Base-by-base conservation (phyloP, 2,329 filamentous ascomycete species). In the Aspergillus transmontanensis region DNA sequence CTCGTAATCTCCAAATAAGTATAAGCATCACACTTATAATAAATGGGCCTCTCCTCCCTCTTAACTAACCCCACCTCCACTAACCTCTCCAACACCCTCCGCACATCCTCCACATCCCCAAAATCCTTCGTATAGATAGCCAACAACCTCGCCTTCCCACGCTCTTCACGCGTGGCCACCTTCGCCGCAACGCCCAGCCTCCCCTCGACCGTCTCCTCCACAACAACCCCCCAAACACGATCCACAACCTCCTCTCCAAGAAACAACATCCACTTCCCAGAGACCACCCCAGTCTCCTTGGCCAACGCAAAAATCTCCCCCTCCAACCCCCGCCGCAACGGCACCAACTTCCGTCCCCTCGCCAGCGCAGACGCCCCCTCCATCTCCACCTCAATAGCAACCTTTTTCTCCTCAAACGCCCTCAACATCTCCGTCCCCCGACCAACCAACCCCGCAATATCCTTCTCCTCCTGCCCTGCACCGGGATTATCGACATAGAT, bases 121-220 rank as follows among this genome's bases (percentile, higher is more conserved):
- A 93, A 95, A 74, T 96, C 87, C 48, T 82, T 80, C 6, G 92
- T 96, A 75, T 96, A 96, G 9, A 96, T 81, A 68, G 90, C 94
- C 30, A 96, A 87, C 48, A 95, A 77, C 23, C 87, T 83, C 26
- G 63, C 72, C n/a, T 80, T 77, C 1, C 76, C 75, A 6, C 63
- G 55, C 6, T 65, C 75, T 68, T 78, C 79, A 11, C 84, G 75
- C 1, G 90, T 87, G 1, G 89, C 87, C 14, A 94, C 89, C 77
- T 95, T 96, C 11, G 92, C 90, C 1, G 81, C 84, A 45, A 87
- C 85, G 0, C 93, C 93, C 2, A 96, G 84, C 66, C 90, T 84
- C 63, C 90, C 89, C 34, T 86, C 84, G 14, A 86, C 85, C 0
- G 91, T 91, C 2, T 87, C 90, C 58, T 83, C 83, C 5, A 88